A percentile compares a stretch with the other conserved stretches of the same genome.
phyloP scores from a whole-genome alignment of 2,329 filamentous ascomycete species.

The Aspergillus intermedius region DNA sequence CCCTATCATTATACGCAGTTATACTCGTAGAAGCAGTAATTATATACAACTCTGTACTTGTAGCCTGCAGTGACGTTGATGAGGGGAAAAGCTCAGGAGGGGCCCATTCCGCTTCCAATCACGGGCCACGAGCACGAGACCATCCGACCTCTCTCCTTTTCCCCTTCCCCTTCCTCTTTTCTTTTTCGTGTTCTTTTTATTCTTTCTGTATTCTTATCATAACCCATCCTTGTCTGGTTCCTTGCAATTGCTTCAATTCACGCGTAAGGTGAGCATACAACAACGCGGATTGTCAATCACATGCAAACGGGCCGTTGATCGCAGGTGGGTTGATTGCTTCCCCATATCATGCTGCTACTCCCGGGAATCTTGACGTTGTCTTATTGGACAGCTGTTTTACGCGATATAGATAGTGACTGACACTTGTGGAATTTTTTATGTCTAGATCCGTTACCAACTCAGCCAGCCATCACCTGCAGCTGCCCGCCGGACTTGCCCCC shows the following conservation, averaged over 20 bases:
- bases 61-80: not conserved
- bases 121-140: conserved; percentile 29
- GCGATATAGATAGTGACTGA: not conserved
- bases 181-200: conserved; percentile 11
- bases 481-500: not conserved
- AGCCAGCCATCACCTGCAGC: not conserved
- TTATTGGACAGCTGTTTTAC: not conserved
- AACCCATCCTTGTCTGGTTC: conserved; percentile 3
- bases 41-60: not conserved
- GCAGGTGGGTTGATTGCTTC: not conserved
- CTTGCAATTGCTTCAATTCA: conserved; percentile 9
- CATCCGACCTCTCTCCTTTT: conserved; percentile 9
- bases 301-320: not conserved
- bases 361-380: not conserved
- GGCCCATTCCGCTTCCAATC: conserved; percentile 16
- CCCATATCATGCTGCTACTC: not conserved
- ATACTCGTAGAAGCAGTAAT: no score
- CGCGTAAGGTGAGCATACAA: not conserved
- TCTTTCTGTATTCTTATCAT: conserved; percentile 7
- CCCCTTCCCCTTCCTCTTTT: conserved; percentile 4
- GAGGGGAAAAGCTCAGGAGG: conserved; percentile 1
- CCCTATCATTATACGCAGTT: not conserved
- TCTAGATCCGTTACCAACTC: not conserved
- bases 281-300: not conserved
- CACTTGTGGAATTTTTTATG: not conserved